Evolutionary conservation across 176 grass and related monocot species (phyloP), one percentile per base, ranked within the genome.

Genomic region (Secale cereale): DNA sequence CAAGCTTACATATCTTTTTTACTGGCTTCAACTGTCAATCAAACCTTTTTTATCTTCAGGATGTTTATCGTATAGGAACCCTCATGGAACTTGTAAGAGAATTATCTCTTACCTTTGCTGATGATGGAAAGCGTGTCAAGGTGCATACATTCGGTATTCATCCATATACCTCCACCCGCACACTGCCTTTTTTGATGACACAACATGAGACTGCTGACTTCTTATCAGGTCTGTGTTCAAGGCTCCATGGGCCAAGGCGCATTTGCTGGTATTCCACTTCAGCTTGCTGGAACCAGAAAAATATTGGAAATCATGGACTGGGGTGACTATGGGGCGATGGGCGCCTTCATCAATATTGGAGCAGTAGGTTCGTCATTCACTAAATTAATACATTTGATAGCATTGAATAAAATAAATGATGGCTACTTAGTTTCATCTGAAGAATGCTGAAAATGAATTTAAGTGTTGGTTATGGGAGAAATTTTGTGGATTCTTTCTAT

Each of bases 261-360:
- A 88, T 87, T 98, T 90, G 83, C 93, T 82, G 95, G 95, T 67
- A 98, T 98, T 74, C 95, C 95, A 50, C 88, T 98, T 86, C 95
- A 98, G 77, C 92, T 98, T 48, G 95, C 95, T 72, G 95, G 95
- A 72, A 98, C 82, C 29, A 92, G 95, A 91, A 91, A 95, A 86
- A 95, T 95, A 82, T 80, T 98, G 87, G 95, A 98, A 93, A 80
- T 90, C 81, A 98, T 98, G 95, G 95, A 98, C 81, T 98, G 95
- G 95, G 95, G 92, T 82, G 85, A 95, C 69, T 93, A 98, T 87
- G 92, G 77, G 64, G 92, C 95, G 5, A 81, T 85, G 82, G 95
- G 91, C 6, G 92, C 87, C 79, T 98, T 95, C 62, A 89, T 98
- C 85, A 98, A 92, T 74, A 81, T 98, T 87, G 92, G 95, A 67